A percentile compares a stretch with the other conserved stretches of the same genome.
Evolutionary conservation across 495 filamentous ascomycete genomes (phyloP).

Genomic region (Thermothielavioides terrestris): DNA sequence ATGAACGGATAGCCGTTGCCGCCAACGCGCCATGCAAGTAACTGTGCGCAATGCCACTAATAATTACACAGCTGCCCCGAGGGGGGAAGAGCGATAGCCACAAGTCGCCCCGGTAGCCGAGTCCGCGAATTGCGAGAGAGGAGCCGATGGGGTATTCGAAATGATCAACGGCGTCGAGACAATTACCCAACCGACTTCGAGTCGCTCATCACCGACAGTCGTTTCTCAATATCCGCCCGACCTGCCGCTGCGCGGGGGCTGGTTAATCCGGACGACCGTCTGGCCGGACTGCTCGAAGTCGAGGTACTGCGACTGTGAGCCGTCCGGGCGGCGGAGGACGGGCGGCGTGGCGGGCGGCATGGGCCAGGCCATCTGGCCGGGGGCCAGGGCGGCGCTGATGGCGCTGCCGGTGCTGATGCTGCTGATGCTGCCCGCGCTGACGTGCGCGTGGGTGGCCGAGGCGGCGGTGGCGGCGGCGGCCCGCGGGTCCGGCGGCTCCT

Average conservation of each 20-base stretch:
- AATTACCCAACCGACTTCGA: no score
- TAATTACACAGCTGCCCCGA: no score
- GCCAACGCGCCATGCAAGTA: no score
- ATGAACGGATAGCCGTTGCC: no score
- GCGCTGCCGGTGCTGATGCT: slow-evolving; percentile 8
- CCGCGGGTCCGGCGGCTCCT: neutral
- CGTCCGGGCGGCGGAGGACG: neutral
- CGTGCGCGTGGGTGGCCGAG: neutral
- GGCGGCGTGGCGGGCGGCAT: slow-evolving; percentile 13
- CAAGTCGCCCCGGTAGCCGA: no score
- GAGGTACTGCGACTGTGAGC: slow-evolving; percentile 8
- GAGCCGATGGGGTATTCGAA: no score
- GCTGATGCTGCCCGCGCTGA: slow-evolving; percentile 6
- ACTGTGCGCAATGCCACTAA: no score
- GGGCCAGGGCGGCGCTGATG: slow-evolving; percentile 8
- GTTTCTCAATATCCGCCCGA: neutral
- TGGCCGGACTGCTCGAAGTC: slow-evolving; percentile 6
- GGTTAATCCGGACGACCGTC: slow-evolving; percentile 14
- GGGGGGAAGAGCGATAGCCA: no score
- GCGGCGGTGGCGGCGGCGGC: neutral
- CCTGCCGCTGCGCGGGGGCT: neutral
- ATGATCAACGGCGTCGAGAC: no score
- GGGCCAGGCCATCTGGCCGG: slow-evolving; percentile 13
- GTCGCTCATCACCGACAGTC: no score
- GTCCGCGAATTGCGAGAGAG: no score